phyloP scores from a whole-genome alignment of 139 green algal genomes.

The Tetraselmis striata region DNA sequence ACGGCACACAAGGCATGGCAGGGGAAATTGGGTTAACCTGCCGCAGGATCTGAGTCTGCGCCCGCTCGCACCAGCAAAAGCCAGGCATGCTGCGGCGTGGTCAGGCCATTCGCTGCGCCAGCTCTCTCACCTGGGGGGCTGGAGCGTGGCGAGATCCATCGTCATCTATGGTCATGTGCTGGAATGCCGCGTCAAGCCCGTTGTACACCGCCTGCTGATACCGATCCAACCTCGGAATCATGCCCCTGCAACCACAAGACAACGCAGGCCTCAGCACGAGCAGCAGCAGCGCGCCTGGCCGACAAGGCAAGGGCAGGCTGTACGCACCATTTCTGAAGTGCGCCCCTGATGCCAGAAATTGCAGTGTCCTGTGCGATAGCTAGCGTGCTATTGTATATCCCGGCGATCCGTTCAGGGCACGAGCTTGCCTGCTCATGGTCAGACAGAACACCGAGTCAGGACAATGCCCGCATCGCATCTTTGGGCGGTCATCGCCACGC shows the following conservation, averaged over 20 bases:
- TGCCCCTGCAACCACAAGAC: not conserved
- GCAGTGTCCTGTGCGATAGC: not conserved
- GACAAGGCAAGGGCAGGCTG: too few species aligned
- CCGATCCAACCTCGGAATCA: not conserved
- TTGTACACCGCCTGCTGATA: not conserved
- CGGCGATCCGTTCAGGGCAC: not conserved
- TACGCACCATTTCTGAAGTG: not conserved
- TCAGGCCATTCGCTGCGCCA: too few species aligned
- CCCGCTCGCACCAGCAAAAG: too few species aligned
- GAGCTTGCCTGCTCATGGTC: not conserved
- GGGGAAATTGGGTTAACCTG: too few species aligned
- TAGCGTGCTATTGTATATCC: not conserved
- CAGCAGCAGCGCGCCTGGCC: too few species aligned
- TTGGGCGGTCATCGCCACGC: not conserved
- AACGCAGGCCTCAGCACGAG: too few species aligned
- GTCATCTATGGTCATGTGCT: not conserved
- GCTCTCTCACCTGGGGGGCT: not conserved
- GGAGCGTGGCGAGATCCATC: not conserved
- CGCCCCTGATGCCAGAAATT: not conserved
- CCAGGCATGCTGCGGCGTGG: too few species aligned
- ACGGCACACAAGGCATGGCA: too few species aligned
- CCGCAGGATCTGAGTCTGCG: too few species aligned
- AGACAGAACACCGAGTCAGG: too few species aligned
- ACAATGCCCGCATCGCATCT: not conserved
- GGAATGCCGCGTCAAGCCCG: not conserved